phyloP scores from a whole-genome alignment of 352 stramenopile genomes.

The Phytophthora fragariae region DNA sequence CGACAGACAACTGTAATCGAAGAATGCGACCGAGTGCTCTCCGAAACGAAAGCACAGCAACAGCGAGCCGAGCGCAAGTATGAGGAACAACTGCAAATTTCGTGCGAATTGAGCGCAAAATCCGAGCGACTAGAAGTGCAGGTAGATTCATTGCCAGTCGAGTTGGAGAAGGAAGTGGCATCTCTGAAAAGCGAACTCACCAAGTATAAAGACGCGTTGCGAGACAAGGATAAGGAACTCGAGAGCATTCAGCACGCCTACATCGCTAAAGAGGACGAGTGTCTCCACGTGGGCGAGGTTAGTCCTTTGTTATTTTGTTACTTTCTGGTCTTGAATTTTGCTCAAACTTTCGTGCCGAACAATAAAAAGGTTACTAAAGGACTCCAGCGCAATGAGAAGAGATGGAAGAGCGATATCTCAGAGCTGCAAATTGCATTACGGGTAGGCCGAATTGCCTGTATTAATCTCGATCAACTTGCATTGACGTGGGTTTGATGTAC shows the following conservation, averaged over 20 bases:
- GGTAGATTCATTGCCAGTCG: constrained; percentile 23
- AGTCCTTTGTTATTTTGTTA: not conserved
- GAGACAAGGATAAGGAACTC: constrained; percentile 59
- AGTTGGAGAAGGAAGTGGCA: constrained; percentile 39
- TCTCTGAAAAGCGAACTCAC: constrained; percentile 52
- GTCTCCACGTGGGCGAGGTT: constrained; percentile 60
- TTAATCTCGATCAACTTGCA: not conserved
- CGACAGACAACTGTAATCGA: constrained; percentile 79
- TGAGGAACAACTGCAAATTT: constrained; percentile 54
- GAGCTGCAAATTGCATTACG: constrained; percentile 56
- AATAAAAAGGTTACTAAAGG: constrained; percentile 48
- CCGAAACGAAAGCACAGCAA: constrained; percentile 52
- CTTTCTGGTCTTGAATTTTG: not conserved
- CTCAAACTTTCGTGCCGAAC: not conserved
- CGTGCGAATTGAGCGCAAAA: constrained; percentile 39
- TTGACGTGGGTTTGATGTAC: not conserved
- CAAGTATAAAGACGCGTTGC: constrained; percentile 52
- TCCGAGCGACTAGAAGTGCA: constrained; percentile 50
- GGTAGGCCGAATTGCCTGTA: constrained; percentile 32
- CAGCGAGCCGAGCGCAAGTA: constrained; percentile 45
- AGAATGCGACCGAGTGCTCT: constrained; percentile 70
- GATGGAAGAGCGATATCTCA: constrained; percentile 62
- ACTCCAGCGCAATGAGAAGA: constrained; percentile 57
- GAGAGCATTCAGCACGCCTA: constrained; percentile 53
- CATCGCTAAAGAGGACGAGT: constrained; percentile 43